A percentile compares a stretch with the other conserved stretches of the same genome.
Conservation (phyloP, 768 basidiomycete genomes). For the Grammothele lineata region DNA sequence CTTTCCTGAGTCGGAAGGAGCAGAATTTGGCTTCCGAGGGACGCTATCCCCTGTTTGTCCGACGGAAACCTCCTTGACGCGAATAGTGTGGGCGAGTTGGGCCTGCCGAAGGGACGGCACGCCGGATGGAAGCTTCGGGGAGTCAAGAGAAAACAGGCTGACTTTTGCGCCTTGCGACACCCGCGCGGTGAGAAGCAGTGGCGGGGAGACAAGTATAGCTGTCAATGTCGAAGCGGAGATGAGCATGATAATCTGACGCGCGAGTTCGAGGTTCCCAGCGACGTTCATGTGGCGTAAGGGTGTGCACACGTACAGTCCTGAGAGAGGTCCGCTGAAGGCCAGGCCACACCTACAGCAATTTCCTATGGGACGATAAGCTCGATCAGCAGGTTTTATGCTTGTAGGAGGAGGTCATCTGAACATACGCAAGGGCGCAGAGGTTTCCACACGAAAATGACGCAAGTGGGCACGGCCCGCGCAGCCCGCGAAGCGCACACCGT, state of each 20-base stretch:
- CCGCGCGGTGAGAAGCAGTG: slow-evolving; percentile 58
- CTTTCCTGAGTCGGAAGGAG: slow-evolving; percentile 15
- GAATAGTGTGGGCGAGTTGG: slow-evolving; percentile 49
- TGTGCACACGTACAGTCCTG: slow-evolving; percentile 47
- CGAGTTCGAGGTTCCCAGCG: background rate
- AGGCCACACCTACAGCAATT: slow-evolving; percentile 66
- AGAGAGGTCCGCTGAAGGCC: slow-evolving; percentile 67
- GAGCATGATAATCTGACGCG: background rate
- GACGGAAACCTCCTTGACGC: slow-evolving; percentile 46
- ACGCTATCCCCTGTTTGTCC: slow-evolving; percentile 3
- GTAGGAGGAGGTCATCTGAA: too few relatives aligned
- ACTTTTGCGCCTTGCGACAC: slow-evolving; percentile 46
- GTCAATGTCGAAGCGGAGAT: slow-evolving; percentile 3
- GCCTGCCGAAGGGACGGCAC: slow-evolving; percentile 47
- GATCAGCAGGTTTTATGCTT: too few relatives aligned
- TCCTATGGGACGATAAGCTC: slow-evolving; percentile 37
- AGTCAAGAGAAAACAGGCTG: slow-evolving; percentile 38
- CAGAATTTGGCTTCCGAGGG: background rate
- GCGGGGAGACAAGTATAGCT: slow-evolving; percentile 56
- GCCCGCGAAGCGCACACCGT: too few relatives aligned
- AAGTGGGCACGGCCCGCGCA: background rate
- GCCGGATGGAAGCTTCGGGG: slow-evolving; percentile 34
- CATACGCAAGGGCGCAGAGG: background rate
- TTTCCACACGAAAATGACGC: background rate
- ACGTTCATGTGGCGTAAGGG: slow-evolving; percentile 8